Evolutionary conservation across 192 early-diverging fungal species (phyloP).

Genomic region (Coemansia sp.): DNA sequence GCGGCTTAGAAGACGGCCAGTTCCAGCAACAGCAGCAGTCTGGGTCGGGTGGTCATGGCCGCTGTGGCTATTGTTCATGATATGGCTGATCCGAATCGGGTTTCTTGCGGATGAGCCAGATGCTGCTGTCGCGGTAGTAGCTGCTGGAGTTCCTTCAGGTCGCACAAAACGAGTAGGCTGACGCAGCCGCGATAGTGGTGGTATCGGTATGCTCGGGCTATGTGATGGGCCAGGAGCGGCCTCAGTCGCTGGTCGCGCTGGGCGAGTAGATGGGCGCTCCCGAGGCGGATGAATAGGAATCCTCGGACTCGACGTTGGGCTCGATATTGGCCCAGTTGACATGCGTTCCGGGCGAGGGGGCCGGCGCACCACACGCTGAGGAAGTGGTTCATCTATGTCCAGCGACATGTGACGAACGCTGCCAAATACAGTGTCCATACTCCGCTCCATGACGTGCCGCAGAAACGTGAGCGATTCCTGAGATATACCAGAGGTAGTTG

Average conservation of each 20-base stretch:
- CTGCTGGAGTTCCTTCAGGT: neutral
- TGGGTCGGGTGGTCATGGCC: neutral
- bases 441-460: too few relatives aligned
- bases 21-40: neutral
- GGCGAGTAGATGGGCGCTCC: neutral
- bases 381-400: neutral
- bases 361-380: neutral
- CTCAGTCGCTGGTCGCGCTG: neutral
- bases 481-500: neutral
- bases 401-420: neutral
- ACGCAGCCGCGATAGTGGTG: neutral
- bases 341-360: neutral
- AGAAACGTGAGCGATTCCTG: neutral
- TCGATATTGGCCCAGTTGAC: neutral
- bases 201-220: neutral
- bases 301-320: neutral
- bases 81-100: constrained; percentile 15
- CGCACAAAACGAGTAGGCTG: constrained; percentile 8
- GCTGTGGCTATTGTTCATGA: constrained; percentile 2
- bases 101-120: neutral
- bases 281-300: constrained; percentile 6
- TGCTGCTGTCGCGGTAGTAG: neutral
- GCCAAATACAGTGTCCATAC: too few relatives aligned
- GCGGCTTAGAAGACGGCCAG: neutral
- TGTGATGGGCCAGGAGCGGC: neutral